phyloP scores from a whole-genome alignment of 257 asterid species.

The Echites panduratus region DNA sequence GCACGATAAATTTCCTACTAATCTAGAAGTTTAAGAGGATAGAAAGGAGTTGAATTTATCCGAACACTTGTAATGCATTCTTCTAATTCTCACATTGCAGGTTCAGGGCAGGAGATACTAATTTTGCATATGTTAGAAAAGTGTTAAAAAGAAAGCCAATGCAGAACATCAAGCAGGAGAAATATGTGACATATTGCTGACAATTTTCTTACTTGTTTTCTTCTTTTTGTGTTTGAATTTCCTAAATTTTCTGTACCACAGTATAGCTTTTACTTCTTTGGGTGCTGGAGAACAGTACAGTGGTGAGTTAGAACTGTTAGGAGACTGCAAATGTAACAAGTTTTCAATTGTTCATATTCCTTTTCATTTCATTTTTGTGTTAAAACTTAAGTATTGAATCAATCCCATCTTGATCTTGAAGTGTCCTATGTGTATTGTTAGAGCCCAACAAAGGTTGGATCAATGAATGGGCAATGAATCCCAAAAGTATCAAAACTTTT shows the following conservation, averaged over 20 bases:
- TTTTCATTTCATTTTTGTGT: background rate
- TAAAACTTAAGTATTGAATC: too few relatives aligned
- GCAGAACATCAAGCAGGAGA: constrained; percentile 2
- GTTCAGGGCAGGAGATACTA: constrained; percentile 53
- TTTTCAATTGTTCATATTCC: constrained; percentile 1
- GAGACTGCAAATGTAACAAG: constrained; percentile 9
- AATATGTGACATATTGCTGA: constrained; percentile 12
- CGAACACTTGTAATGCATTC: too few relatives aligned
- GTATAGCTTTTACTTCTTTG: background rate
- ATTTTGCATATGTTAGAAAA: constrained; percentile 1
- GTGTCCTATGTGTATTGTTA: too few relatives aligned
- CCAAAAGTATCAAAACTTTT: too few relatives aligned
- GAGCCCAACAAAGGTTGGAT: too few relatives aligned
- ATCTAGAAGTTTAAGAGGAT: too few relatives aligned
- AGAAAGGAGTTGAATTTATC: too few relatives aligned
- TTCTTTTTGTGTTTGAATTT: background rate
- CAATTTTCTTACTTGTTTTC: background rate
- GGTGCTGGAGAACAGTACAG: too few relatives aligned
- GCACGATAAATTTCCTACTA: too few relatives aligned
- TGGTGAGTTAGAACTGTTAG: constrained; percentile 3
- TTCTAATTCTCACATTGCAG: constrained; percentile 26
- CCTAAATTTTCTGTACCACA: background rate
- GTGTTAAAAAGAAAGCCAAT: constrained; percentile 6
- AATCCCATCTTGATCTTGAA: too few relatives aligned
- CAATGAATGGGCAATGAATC: too few relatives aligned